A percentile compares a stretch with the other conserved stretches of the same genome.
These are phyloP conservation scores for Barnettozyma vustinii DNA, from an alignment of 805 yeast genomes.

Conservation along the genomic window DNA sequence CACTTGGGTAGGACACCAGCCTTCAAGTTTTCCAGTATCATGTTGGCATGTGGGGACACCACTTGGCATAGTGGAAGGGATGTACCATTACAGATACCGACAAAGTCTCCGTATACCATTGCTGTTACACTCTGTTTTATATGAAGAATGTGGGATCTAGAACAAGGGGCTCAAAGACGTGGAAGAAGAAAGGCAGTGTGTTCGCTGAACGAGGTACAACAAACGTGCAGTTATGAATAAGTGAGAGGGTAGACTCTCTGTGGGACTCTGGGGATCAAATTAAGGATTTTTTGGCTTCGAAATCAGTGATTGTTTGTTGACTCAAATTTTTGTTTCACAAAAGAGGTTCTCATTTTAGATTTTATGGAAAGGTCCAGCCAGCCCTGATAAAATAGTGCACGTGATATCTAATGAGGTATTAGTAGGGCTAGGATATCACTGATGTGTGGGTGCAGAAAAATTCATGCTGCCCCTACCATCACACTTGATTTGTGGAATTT, in stretches of 20 bases:
- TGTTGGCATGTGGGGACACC: slow-evolving; percentile 44
- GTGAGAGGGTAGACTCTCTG: not conserved
- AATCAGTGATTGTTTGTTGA: no score
- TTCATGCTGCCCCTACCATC: not conserved
- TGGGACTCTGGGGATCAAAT: not conserved
- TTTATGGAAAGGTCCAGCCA: not conserved
- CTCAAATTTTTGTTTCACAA: not conserved
- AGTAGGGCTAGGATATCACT: not conserved
- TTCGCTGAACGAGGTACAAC: not conserved
- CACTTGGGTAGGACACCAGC: slow-evolving; percentile 72
- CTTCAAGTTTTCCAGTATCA: slow-evolving; percentile 28
- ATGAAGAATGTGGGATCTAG: not conserved
- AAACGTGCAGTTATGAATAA: not conserved
- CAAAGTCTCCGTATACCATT: slow-evolving; percentile 68
- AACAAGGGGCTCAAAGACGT: not conserved
- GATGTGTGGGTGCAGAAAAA: not conserved
- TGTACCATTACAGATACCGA: slow-evolving; percentile 52
- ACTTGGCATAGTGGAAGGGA: slow-evolving; percentile 80
- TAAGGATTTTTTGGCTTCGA: not conserved
- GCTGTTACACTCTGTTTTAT: not conserved
- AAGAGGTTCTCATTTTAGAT: not conserved
- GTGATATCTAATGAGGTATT: not conserved
- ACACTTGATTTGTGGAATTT: not conserved
- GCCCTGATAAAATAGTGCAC: not conserved
- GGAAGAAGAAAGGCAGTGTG: not conserved